These are phyloP conservation scores for Pythium pyrilobum DNA, from an alignment of 352 stramenopile genomes.

Conservation along the genomic window DNA sequence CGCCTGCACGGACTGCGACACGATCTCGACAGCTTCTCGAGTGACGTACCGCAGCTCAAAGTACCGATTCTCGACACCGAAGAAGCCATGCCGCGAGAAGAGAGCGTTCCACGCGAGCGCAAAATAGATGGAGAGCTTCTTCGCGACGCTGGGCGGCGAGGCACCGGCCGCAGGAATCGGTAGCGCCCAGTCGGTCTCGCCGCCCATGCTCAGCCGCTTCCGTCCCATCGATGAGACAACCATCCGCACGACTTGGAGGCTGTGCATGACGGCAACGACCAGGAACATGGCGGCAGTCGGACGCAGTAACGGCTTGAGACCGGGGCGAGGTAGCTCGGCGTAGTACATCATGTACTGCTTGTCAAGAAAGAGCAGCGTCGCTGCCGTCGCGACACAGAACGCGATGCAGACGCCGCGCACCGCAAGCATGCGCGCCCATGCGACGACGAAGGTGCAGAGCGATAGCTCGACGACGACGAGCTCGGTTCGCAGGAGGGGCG, in stretches of 20 bases:
- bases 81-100: constrained; percentile 18
- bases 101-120: background rate
- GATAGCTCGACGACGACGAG: background rate
- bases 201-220: background rate
- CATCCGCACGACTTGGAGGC: background rate
- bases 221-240: background rate
- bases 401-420: constrained; percentile 6
- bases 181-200: background rate
- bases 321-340: constrained; percentile 22
- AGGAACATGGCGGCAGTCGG: background rate
- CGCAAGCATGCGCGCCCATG: background rate
- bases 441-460: background rate
- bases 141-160: background rate
- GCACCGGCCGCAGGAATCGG: background rate
- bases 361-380: constrained; percentile 28
- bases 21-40: constrained; percentile 13
- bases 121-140: background rate
- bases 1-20: constrained; percentile 11
- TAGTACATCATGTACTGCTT: constrained; percentile 41
- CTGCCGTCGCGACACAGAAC: constrained; percentile 17
- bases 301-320: background rate
- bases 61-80: constrained; percentile 27
- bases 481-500: too few species aligned
- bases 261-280: background rate
- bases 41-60: constrained; percentile 23